Conservation (phyloP, 176 grass and related monocot genomes). For the Pontederia crassipes region DNA sequence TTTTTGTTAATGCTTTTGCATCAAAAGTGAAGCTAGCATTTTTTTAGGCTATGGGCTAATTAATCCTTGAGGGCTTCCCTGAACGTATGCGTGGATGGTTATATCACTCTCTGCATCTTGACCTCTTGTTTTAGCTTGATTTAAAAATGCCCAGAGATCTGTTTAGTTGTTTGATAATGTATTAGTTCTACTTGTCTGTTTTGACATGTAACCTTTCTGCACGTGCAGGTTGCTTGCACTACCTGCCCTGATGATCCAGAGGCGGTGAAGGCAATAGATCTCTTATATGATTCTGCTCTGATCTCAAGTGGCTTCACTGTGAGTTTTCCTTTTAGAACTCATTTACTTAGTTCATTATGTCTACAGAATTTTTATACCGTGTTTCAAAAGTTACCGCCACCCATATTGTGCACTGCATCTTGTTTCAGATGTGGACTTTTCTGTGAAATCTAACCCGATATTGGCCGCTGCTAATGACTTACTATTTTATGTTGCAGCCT, state of each 20-base stretch:
- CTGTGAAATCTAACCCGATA: not conserved
- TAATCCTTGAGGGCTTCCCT: no score
- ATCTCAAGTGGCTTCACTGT: slow-evolving; percentile 95
- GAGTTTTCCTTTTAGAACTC: slow-evolving; percentile 16
- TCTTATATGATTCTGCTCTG: slow-evolving; percentile 90
- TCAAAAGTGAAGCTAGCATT: no score
- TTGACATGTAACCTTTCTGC: not conserved
- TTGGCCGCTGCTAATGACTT: not conserved
- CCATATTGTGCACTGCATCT: not conserved
- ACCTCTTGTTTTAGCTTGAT: not conserved
- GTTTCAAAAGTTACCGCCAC: no score
- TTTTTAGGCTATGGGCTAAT: no score
- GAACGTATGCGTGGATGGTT: no score
- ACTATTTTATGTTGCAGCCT: slow-evolving; percentile 32
- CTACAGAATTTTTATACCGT: not conserved
- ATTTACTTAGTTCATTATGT: not conserved
- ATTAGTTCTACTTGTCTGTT: no score
- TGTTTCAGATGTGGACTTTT: not conserved
- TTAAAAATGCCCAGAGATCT: not conserved
- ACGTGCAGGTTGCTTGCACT: slow-evolving; percentile 58
- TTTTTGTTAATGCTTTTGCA: no score
- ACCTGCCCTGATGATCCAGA: slow-evolving; percentile 63
- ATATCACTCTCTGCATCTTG: no score
- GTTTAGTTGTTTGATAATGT: not conserved
- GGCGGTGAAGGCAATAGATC: slow-evolving; percentile 65